Evolutionary conservation across 2,329 filamentous ascomycete species (phyloP).

Genomic region (Fusarium zealandicum): DNA sequence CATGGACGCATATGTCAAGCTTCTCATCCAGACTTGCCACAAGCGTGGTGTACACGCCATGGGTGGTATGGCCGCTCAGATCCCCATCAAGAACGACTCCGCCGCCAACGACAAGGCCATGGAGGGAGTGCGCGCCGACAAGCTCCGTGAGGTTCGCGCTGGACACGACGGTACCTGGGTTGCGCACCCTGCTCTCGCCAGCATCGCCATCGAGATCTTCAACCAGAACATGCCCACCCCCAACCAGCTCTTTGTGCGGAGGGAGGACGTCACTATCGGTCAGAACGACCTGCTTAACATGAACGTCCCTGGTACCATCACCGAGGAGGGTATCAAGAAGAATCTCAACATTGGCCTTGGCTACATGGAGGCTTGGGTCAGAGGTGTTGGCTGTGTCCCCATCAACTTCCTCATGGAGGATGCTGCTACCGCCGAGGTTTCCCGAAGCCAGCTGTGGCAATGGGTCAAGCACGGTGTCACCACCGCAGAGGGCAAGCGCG

Average conservation of each 20-base stretch:
- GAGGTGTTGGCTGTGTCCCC: constrained; percentile 92
- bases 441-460: constrained; percentile 94
- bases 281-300: constrained; percentile 95
- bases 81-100: constrained; percentile 95
- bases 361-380: constrained; percentile 99
- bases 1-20: constrained; percentile 95
- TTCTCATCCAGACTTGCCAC: constrained; percentile 98
- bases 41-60: constrained; percentile 97
- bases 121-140: constrained; percentile 91
- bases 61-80: constrained; percentile 98
- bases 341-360: constrained; percentile 95
- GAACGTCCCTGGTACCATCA: constrained; percentile 92
- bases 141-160: constrained; percentile 92
- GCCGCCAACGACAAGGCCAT: constrained; percentile 93
- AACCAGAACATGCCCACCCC: constrained; percentile 98
- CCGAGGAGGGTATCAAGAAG: constrained; percentile 94
- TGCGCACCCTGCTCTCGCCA: constrained; percentile 89
- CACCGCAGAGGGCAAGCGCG: constrained; percentile 86
- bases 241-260: constrained; percentile 91
- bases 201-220: constrained; percentile 91
- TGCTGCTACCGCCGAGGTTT: constrained; percentile 95
- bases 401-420: constrained; percentile 99
- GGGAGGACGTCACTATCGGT: constrained; percentile 86
- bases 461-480: constrained; percentile 79
- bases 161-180: constrained; percentile 98